A percentile compares a stretch with the other conserved stretches of the same genome.
phyloP scores from a whole-genome alignment of 345 rosid species.

The Pelargonium nanum region DNA sequence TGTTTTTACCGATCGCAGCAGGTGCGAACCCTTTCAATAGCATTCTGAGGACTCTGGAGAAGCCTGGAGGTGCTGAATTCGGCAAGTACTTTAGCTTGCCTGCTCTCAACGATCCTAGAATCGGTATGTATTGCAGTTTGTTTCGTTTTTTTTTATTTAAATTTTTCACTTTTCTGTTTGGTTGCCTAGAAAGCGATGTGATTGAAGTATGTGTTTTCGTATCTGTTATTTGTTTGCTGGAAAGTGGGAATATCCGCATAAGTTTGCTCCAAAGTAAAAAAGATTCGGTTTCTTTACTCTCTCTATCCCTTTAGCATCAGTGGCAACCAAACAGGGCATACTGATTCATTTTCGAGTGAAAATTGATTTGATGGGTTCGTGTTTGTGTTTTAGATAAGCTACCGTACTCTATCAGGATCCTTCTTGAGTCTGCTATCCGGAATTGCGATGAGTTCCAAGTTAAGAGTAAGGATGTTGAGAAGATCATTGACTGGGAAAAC shows the following conservation, averaged over 20 bases:
- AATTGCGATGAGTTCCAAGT: constrained; percentile 77
- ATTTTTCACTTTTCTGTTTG: neutral
- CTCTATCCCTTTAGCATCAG: too few relatives aligned
- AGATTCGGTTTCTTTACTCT: neutral
- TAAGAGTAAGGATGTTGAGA: constrained; percentile 70
- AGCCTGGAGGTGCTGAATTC: constrained; percentile 47
- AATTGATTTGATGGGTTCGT: neutral
- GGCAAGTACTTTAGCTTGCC: constrained; percentile 59
- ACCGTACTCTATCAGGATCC: constrained; percentile 63
- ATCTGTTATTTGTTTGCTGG: neutral
- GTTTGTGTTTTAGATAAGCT: constrained; percentile 38
- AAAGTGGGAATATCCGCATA: neutral
- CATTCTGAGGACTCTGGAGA: constrained; percentile 61
- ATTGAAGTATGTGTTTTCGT: neutral
- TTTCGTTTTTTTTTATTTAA: neutral
- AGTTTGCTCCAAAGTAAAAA: neutral
- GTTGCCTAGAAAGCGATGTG: neutral
- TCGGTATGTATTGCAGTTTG: constrained; percentile 33
- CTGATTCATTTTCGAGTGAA: neutral
- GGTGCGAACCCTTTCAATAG: constrained; percentile 41
- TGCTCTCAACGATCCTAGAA: constrained; percentile 61
- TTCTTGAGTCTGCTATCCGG: constrained; percentile 65
- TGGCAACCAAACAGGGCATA: neutral
- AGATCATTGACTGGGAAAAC: constrained; percentile 72
- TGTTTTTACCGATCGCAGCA: constrained; percentile 19